Evolutionary conservation across 1,284 basidiomycete species (phyloP).

Genomic region (Apiotrichum mycotoxinovorans): DNA sequence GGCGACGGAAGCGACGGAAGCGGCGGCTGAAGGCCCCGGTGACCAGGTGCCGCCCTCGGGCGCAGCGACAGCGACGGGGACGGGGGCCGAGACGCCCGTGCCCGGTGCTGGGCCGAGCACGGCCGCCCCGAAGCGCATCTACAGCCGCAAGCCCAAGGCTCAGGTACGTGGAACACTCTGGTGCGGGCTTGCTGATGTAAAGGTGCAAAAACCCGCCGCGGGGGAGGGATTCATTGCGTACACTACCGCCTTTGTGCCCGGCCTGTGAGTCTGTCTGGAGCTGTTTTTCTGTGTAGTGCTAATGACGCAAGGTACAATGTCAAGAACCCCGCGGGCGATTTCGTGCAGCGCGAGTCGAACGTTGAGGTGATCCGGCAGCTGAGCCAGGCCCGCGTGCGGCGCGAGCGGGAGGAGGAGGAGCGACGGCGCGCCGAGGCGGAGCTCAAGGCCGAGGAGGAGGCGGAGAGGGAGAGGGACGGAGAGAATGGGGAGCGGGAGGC

Average conservation of each 20-base stretch:
- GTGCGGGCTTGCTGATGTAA: neutral
- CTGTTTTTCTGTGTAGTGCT: neutral
- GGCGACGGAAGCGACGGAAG: neutral
- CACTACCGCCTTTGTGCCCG: slow-evolving; percentile 41
- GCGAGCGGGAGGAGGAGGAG: slow-evolving; percentile 25
- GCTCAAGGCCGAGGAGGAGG: neutral
- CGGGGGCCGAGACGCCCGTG: slow-evolving; percentile 8
- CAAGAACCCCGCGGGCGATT: slow-evolving; percentile 46
- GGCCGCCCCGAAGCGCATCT: slow-evolving; percentile 4
- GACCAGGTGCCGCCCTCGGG: neutral
- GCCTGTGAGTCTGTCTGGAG: slow-evolving; percentile 27
- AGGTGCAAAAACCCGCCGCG: slow-evolving; percentile 21
- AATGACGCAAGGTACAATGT: slow-evolving; percentile 32
- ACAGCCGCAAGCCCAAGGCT: slow-evolving; percentile 12
- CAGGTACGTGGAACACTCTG: neutral
- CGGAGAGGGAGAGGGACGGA: neutral
- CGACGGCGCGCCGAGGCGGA: slow-evolving; percentile 3
- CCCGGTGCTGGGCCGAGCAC: slow-evolving; percentile 8
- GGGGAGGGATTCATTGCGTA: slow-evolving; percentile 22
- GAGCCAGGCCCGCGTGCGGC: slow-evolving; percentile 25
- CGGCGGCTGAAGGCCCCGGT: no score
- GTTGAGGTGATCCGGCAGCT: slow-evolving; percentile 38
- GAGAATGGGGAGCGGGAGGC: neutral
- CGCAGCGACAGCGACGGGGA: neutral
- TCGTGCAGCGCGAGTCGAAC: slow-evolving; percentile 36